Evolutionary conservation across 164 flowering plant genomes (phyloP), one percentile per base, ranked within the genome.

Genomic region (Echeveria elegans): DNA sequence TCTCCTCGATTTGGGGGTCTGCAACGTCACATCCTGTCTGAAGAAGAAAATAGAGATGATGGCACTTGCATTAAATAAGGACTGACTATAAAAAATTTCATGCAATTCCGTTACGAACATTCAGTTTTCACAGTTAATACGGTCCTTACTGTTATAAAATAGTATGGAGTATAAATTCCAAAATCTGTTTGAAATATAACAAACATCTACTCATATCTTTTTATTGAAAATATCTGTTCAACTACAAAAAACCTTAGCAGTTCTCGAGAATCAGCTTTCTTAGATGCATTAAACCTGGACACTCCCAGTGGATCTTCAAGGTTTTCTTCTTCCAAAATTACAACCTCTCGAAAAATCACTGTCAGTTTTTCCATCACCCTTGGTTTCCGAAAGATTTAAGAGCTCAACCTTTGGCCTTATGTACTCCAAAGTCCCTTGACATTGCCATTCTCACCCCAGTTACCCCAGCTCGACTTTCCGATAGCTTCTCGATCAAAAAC

Each of bases 401-500:
- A 31, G 43, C 66, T 75, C 72, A 71, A 59, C 50, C 31, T 66
- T 59, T 40, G 74, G 47, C n/a, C 50, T 81, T 69, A 80, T 62
- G 65, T 75, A 65, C 68, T 71, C 53, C 4, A 64, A 63, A 56
- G 70, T 38, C 32, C 52, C 21, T 48, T 15, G 21, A 21, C 24
- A 6, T 66, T 56, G 48, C 72, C 71, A 32, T 76, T 68, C 28
- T 69, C 37, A 28, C n/a, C 53, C 38, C 65, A 50, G 65, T 31
- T 59, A 52, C 38, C 45, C 43, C 66, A 53, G 5, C 74, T 66
- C 67, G 68, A 15, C 38, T 68, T 76, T n/a, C n/a, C n/a, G n/a
- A n/a, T n/a, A n/a, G n/a, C n/a, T n/a, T 85, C 76, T 82, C 87
- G 69, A 85, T 85, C 76, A 89, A 79, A 75, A 87, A 91, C 62